phyloP scores from a whole-genome alignment of 805 yeast species.

The Candida pseudoglaebosa region DNA sequence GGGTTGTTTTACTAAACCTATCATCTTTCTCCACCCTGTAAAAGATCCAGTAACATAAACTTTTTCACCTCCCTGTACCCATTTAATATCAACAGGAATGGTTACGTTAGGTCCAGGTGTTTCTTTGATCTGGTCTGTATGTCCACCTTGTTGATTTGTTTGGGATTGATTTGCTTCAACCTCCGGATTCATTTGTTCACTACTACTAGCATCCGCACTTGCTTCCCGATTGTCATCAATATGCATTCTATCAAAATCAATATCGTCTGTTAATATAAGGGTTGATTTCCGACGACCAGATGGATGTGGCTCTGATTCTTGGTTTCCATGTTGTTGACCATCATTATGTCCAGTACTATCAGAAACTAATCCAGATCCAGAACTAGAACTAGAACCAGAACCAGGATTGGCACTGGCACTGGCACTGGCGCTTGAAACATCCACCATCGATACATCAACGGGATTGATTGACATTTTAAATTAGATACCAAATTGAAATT shows the following conservation, averaged over 20 bases:
- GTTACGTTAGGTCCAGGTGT: constrained; percentile 26
- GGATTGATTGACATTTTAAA: constrained; percentile 8
- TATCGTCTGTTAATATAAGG: constrained; percentile 64
- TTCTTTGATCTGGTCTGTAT: constrained; percentile 1
- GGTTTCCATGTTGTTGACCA: not conserved
- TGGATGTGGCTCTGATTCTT: constrained; percentile 5
- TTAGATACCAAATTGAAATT: not conserved
- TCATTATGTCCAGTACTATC: constrained; percentile 2
- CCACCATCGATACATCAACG: constrained; percentile 42
- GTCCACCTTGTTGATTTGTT: constrained; percentile 5
- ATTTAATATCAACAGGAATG: constrained; percentile 65
- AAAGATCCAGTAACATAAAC: constrained; percentile 97
- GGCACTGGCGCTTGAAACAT: constrained; percentile 32
- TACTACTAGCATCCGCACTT: constrained; percentile 13
- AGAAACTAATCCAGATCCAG: constrained; percentile 4
- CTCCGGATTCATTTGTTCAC: constrained; percentile 5
- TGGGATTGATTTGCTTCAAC: not conserved
- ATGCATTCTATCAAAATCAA: constrained; percentile 50
- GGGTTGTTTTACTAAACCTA: constrained; percentile 61
- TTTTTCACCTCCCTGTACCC: constrained; percentile 96
- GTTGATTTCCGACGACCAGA: constrained; percentile 64
- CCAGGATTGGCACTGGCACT: constrained; percentile 6
- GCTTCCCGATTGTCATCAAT: constrained; percentile 29
- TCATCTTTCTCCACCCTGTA: constrained; percentile 98
- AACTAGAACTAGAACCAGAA: constrained; percentile 7